Percentiles rank a stretch among this genome's conserved stretches.
Conservation (phyloP, 202 grass and related monocot genomes). For the Eragrostis tef region DNA sequence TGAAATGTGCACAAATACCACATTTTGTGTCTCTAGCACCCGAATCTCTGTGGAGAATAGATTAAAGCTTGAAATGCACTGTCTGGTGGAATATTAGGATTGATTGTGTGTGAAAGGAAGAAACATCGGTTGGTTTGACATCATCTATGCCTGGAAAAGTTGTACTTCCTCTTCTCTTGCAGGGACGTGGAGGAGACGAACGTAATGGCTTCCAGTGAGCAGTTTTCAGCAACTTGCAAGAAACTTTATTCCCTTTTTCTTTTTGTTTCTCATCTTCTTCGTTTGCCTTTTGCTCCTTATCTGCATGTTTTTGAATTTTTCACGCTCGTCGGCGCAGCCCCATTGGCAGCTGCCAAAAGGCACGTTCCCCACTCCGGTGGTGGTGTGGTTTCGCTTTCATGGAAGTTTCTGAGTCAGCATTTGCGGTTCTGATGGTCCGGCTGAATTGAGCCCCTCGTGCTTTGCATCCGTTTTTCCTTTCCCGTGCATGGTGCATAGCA, state of each 20-base stretch:
- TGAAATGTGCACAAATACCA: background rate
- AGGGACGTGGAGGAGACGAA: background rate
- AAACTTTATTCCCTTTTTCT: background rate
- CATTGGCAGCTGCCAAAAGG: conserved; percentile 5
- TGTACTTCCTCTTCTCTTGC: background rate
- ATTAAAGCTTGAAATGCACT: conserved; percentile 10
- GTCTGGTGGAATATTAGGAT: conserved; percentile 27
- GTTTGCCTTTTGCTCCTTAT: background rate
- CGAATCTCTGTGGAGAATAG: conserved; percentile 23
- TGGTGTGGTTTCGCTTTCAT: conserved; percentile 23
- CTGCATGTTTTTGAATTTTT: background rate
- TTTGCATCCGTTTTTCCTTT: background rate
- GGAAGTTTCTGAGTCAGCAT: conserved; percentile 23
- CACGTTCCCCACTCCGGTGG: background rate
- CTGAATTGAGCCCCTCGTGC: no score
- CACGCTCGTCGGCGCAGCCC: background rate
- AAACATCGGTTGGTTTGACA: background rate
- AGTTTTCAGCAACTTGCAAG: conserved; percentile 30
- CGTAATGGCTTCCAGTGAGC: background rate
- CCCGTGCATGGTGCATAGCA: background rate
- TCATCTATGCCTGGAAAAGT: background rate
- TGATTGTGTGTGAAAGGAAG: conserved; percentile 35
- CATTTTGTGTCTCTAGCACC: background rate
- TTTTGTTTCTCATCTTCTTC: background rate
- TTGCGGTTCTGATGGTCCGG: background rate